These are phyloP conservation scores for Fragilariopsis cylindrus DNA, from an alignment of 108 stramenopile genomes.

Conservation along the genomic window DNA sequence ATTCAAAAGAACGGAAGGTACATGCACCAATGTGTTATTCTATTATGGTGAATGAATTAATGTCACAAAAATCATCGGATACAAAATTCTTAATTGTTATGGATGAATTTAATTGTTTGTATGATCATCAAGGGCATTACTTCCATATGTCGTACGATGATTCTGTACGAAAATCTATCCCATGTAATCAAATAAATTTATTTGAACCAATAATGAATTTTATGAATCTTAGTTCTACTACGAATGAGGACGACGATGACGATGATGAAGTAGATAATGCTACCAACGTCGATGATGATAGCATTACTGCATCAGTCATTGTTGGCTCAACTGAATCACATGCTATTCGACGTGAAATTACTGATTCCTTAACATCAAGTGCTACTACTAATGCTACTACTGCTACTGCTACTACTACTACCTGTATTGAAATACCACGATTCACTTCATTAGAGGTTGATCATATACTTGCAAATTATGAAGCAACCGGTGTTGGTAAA, in stretches of 20 bases:
- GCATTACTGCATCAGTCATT: conserved; percentile 60
- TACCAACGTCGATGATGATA: not conserved
- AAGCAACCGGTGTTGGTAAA: conserved; percentile 75
- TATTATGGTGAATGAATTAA: conserved; percentile 55
- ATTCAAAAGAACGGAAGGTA: conserved; percentile 43
- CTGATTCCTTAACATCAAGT: conserved; percentile 49
- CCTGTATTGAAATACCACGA: conserved; percentile 62
- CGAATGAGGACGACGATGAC: conserved; percentile 32
- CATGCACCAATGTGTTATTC: conserved; percentile 71
- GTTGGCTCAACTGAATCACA: conserved; percentile 63
- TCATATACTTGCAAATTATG: conserved; percentile 80
- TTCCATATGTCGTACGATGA: conserved; percentile 81
- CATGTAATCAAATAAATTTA: conserved; percentile 65
- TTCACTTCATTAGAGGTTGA: conserved; percentile 72
- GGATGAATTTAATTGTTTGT: conserved; percentile 85
- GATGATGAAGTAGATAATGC: not conserved
- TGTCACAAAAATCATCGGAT: conserved; percentile 58
- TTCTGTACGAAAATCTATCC: conserved; percentile 61
- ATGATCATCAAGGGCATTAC: conserved; percentile 68
- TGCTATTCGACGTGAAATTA: conserved; percentile 56
- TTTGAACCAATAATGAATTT: conserved; percentile 73
- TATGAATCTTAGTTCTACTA: conserved; percentile 51
- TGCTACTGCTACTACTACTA: conserved; percentile 34
- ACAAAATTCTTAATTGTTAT: conserved; percentile 73
- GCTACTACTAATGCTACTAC: conserved; percentile 26